These are phyloP conservation scores for Copromyces sp. DNA, from an alignment of 495 filamentous ascomycete genomes.

Conservation along the genomic window DNA sequence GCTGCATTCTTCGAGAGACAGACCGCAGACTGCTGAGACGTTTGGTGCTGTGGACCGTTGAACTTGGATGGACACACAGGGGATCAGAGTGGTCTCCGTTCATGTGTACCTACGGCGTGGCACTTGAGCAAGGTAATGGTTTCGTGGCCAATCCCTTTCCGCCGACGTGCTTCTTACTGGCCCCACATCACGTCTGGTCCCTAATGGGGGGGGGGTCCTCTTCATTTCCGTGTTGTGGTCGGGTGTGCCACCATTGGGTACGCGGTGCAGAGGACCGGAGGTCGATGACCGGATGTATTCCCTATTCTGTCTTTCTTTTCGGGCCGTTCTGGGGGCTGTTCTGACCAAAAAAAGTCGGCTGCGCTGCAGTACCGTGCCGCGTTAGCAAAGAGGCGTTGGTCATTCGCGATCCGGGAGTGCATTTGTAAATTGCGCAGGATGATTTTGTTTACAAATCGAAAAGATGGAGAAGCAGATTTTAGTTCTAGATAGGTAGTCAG, in stretches of 20 bases:
- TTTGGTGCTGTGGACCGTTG: neutral
- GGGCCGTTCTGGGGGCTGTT: neutral
- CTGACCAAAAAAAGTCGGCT: neutral
- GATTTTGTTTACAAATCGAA: neutral
- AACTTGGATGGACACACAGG: neutral
- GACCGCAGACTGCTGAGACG: neutral
- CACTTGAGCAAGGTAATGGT: neutral
- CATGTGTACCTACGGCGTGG: neutral
- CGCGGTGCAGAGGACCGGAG: neutral
- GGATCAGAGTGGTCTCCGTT: neutral
- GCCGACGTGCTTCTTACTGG: neutral
- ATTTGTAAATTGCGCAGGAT: neutral
- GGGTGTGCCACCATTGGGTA: neutral
- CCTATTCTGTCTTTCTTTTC: neutral
- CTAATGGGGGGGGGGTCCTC: neutral
- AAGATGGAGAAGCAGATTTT: neutral
- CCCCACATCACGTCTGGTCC: neutral
- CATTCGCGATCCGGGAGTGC: neutral
- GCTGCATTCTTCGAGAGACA: neutral
- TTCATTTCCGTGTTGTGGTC: neutral
- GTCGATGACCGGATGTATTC: neutral
- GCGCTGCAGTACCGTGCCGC: neutral
- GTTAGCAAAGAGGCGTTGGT: neutral
- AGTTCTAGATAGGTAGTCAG: neutral
- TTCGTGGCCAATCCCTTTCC: neutral